Evolutionary conservation across 176 grass and related monocot species (phyloP).

Genomic region (Rhynchospora breviuscula): DNA sequence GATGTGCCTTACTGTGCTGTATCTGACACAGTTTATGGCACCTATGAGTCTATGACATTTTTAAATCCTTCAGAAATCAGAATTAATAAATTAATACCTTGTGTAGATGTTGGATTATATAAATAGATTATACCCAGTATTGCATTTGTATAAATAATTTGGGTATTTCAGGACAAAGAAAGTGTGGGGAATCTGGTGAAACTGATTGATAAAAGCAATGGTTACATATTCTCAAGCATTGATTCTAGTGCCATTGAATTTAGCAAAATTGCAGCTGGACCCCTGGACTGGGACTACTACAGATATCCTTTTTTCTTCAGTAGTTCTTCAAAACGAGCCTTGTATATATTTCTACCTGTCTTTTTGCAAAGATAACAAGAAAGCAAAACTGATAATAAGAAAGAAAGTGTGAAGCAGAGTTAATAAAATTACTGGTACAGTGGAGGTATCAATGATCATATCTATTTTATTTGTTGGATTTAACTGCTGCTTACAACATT

Average conservation of each 20-base stretch:
- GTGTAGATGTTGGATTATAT: neutral
- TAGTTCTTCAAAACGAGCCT: neutral
- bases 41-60: neutral
- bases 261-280: conserved; percentile 74
- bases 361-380: neutral
- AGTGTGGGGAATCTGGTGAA: conserved; percentile 97
- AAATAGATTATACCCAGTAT: neutral
- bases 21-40: neutral
- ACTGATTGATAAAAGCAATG: conserved; percentile 91
- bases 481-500: conserved; percentile 66
- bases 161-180: conserved; percentile 66
- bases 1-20: neutral
- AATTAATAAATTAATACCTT: conserved; percentile 4
- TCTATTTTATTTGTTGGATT: conserved; percentile 29
- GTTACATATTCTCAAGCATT: conserved; percentile 86
- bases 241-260: conserved; percentile 76
- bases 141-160: conserved; percentile 17
- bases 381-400: neutral
- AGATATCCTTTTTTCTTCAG: conserved; percentile 77
- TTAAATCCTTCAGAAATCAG: neutral
- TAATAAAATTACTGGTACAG: neutral
- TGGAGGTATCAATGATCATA: neutral
- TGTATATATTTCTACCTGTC: neutral
- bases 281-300: conserved; percentile 84
- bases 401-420: neutral